These are phyloP conservation scores for Endoconidiophora polonica DNA, from an alignment of 2,329 filamentous ascomycete species.

Conservation along the genomic window DNA sequence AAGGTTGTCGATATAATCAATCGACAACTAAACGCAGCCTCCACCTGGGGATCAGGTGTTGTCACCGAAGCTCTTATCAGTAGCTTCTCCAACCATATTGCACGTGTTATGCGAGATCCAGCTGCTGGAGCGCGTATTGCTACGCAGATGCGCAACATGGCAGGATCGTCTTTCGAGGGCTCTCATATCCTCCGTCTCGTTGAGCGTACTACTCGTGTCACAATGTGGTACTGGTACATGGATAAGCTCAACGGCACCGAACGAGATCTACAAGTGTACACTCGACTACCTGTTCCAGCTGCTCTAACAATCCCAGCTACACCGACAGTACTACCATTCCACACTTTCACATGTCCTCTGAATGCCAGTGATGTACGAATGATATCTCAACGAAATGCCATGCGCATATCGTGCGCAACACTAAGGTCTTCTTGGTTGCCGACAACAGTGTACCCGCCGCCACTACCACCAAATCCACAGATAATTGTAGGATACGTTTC, in stretches of 20 bases:
- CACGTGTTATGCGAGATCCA: constrained; percentile 22
- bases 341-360: constrained; percentile 91
- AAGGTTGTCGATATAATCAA: constrained; percentile 81
- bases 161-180: constrained; percentile 70
- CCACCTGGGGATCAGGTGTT: constrained; percentile 64
- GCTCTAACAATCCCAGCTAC: constrained; percentile 66
- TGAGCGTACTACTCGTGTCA: constrained; percentile 64
- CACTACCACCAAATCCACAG: constrained; percentile 60
- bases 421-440: constrained; percentile 78
- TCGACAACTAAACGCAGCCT: constrained; percentile 73
- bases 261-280: constrained; percentile 44
- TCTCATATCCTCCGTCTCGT: constrained; percentile 67
- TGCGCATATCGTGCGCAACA: constrained; percentile 83
- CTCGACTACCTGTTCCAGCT: constrained; percentile 54
- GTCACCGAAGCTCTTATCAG: constrained; percentile 40
- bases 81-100: constrained; percentile 31
- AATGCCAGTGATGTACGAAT: constrained; percentile 80
- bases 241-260: constrained; percentile 54
- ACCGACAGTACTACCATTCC: constrained; percentile 88
- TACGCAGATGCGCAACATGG: constrained; percentile 40
- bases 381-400: constrained; percentile 87
- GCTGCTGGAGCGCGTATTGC: constrained; percentile 23
- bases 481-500: constrained; percentile 94
- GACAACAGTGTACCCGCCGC: constrained; percentile 64
- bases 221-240: constrained; percentile 72